Evolutionary conservation across 148 eudicot genomes (phyloP), one percentile per base, ranked within the genome.

Genomic region (Agrostemma githago): DNA sequence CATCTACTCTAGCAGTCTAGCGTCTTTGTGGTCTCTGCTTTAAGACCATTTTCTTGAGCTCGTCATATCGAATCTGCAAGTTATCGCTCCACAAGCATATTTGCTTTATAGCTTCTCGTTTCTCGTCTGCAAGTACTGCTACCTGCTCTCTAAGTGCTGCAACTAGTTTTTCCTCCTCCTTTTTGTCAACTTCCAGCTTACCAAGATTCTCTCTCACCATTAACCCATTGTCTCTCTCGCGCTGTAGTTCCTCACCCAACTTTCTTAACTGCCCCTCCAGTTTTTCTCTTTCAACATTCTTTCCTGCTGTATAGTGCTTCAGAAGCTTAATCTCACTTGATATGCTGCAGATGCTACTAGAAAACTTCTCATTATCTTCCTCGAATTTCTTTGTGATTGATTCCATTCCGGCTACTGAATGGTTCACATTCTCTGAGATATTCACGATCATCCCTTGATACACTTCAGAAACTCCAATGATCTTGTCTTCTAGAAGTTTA

Each of bases 71-170:
- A 71, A 62, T 78, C 14, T 80, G 83, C 68, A 89, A 83, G 77
- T 85, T 79, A 56, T 90, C 97, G 6, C 80, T 79, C 89, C 89
- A 88, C 62, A 90, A 78, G 65, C 93, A 90, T 71, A 92, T 73
- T 82, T 90, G 96, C 78, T 84, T 86, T 62, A 92, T 92, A 16
- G 91, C 97, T 76, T 90, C 90, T 48, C 88, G 84, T 78, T 92
- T 92, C 87, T 90, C 96, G 58, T 90, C 96, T 41, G 84, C 83
- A 6, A 92, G 71, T 3, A 73, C 85, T 62, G 71, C 54, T 5
- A 87, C 65, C 38, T 80, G 79, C 41, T 81, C 75, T 60, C 68
- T 82, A 7, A 86, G 46, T 53, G 26, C 74, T 71, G 60, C 66
- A 15, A n/a, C 40, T 64, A 88, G 60, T 46, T 75, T 77, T 59